Evolutionary conservation across 129 eudicot genomes (phyloP).

Genomic region (Sambucus nigra): DNA sequence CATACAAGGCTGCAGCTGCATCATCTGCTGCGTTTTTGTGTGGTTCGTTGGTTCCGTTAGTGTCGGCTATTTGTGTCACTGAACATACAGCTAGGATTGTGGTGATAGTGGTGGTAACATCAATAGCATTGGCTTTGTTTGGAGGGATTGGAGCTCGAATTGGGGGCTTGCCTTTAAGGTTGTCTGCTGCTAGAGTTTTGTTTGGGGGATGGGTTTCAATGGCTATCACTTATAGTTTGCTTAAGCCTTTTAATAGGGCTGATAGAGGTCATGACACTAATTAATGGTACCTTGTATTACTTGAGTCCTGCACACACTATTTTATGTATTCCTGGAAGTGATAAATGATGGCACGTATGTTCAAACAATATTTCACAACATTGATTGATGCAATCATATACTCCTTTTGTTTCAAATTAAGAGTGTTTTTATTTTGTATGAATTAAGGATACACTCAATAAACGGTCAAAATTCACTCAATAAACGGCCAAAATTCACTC

Average conservation of each 20-base stretch:
- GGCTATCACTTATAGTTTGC: slow-evolving; percentile 50
- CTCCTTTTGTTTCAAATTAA: too few species aligned
- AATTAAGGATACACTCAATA: too few species aligned
- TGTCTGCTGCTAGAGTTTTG: slow-evolving; percentile 41
- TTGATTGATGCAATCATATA: too few species aligned
- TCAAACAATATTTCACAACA: too few species aligned
- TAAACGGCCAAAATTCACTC: too few species aligned
- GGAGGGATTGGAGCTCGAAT: slow-evolving; percentile 52
- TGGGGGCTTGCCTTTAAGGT: slow-evolving; percentile 43
- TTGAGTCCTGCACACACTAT: neutral
- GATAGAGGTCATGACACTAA: slow-evolving; percentile 15
- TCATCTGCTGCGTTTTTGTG: slow-evolving; percentile 49
- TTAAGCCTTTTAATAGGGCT: slow-evolving; percentile 43
- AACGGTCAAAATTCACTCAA: too few species aligned
- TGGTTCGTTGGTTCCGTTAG: slow-evolving; percentile 54
- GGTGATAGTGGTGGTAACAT: slow-evolving; percentile 33
- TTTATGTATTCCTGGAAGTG: neutral
- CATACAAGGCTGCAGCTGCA: slow-evolving; percentile 55
- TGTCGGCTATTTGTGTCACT: slow-evolving; percentile 26
- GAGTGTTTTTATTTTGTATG: too few species aligned
- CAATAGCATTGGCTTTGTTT: slow-evolving; percentile 40
- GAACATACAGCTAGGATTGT: slow-evolving; percentile 24
- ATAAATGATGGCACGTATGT: too few species aligned
- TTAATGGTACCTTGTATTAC: slow-evolving; percentile 1
- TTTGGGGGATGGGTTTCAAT: slow-evolving; percentile 70